These are phyloP conservation scores for Caloboletus firmus DNA, from an alignment of 1,284 basidiomycete species.

Conservation along the genomic window DNA sequence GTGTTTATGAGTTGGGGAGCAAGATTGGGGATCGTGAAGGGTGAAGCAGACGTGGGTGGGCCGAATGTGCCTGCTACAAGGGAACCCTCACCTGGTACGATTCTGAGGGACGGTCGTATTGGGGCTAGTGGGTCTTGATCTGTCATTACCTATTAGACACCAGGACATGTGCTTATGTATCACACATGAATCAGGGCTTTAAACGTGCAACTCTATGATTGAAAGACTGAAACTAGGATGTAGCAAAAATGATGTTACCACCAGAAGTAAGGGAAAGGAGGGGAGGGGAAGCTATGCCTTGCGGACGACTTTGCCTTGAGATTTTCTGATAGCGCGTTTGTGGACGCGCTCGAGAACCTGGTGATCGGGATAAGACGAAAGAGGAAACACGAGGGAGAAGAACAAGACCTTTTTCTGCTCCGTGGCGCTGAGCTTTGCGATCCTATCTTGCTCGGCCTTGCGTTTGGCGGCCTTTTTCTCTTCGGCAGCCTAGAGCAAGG, in stretches of 20 bases:
- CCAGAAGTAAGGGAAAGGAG: background rate
- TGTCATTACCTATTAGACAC: constrained; percentile 3
- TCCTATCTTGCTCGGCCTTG: constrained; percentile 68
- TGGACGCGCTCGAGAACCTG: constrained; percentile 74
- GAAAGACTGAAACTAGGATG: background rate
- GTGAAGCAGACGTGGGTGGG: constrained; percentile 21
- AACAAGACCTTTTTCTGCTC: constrained; percentile 75
- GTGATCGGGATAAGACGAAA: background rate
- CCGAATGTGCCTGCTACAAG: constrained; percentile 24
- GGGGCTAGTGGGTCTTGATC: constrained; percentile 10
- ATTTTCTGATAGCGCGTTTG: constrained; percentile 67
- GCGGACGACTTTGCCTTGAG: constrained; percentile 58
- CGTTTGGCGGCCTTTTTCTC: constrained; percentile 73
- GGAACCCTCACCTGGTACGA: constrained; percentile 23
- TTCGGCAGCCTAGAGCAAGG: constrained; percentile 48
- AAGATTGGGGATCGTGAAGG: constrained; percentile 39
- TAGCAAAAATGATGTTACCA: constrained; percentile 5
- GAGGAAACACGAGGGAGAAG: background rate
- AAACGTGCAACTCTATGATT: constrained; percentile 15
- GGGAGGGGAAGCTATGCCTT: constrained; percentile 19
- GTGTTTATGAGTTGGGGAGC: constrained; percentile 73
- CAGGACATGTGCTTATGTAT: constrained; percentile 9
- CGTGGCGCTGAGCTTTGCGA: constrained; percentile 71
- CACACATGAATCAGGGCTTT: constrained; percentile 14
- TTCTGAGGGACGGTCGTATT: constrained; percentile 3